These are phyloP conservation scores for Prunus mongolica DNA, from an alignment of 306 rosid genomes.

Conservation along the genomic window DNA sequence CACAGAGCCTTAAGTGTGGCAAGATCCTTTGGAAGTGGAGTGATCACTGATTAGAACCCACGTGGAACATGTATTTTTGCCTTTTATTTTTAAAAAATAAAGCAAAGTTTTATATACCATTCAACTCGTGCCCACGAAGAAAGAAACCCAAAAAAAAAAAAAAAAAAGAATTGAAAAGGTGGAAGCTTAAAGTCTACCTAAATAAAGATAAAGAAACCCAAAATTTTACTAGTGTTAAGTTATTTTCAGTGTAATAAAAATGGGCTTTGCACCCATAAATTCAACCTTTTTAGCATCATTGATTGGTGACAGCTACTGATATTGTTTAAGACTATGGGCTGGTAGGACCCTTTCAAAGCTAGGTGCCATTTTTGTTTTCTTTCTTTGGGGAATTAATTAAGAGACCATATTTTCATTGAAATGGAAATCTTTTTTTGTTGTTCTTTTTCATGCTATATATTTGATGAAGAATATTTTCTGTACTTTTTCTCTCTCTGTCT, in stretches of 20 bases:
- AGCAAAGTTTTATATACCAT: background rate
- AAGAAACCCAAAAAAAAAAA: background rate
- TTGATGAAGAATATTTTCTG: background rate
- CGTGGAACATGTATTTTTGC: background rate
- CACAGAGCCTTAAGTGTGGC: background rate
- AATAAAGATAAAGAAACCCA: background rate
- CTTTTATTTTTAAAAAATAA: background rate
- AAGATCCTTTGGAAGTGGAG: background rate
- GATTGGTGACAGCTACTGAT: background rate
- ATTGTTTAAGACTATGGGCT: background rate
- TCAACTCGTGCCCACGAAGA: conserved; percentile 1
- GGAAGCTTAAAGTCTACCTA: background rate
- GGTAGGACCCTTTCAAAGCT: conserved; percentile 4
- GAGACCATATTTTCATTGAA: background rate
- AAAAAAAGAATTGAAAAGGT: background rate
- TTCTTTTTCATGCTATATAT: background rate
- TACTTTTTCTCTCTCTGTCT: no score
- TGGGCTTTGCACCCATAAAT: background rate
- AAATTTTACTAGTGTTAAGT: background rate
- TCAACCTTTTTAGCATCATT: background rate
- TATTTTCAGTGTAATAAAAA: background rate
- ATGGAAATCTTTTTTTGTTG: background rate
- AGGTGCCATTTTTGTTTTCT: background rate
- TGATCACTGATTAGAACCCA: background rate
- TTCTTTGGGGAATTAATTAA: background rate